Conservation (phyloP, 495 filamentous ascomycete species). For the Tuber aestivum region DNA sequence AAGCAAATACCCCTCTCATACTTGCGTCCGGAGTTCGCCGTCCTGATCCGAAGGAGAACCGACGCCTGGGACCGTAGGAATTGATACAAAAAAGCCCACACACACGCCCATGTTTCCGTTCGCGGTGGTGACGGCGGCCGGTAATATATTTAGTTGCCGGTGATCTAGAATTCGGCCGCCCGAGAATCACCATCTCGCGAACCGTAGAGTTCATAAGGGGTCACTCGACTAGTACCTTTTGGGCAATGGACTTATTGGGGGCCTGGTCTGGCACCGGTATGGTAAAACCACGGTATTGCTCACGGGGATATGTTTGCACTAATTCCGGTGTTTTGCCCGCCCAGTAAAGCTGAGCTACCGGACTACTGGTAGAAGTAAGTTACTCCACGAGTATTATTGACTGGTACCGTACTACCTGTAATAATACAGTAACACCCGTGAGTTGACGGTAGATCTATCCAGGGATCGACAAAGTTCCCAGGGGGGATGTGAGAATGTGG, state of each 20-base stretch:
- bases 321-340: not conserved
- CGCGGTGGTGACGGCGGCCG: no score
- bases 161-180: not conserved
- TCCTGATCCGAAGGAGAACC: no score
- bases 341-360: not conserved
- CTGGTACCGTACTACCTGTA: not conserved
- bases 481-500: not conserved
- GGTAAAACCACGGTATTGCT: not conserved
- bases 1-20: no score
- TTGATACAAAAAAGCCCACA: no score
- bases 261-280: not conserved
- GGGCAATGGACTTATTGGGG: not conserved
- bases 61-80: no score
- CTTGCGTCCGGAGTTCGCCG: no score
- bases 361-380: no score
- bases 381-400: no score
- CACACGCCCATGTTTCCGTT: no score
- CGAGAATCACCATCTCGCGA: not conserved
- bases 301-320: not conserved
- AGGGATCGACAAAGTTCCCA: not conserved
- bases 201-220: not conserved
- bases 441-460: not conserved
- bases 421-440: not conserved
- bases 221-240: not conserved
- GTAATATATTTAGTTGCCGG: not conserved